phyloP scores from a whole-genome alignment of 2,329 filamentous ascomycete genomes.

The Fusarium sp. region DNA sequence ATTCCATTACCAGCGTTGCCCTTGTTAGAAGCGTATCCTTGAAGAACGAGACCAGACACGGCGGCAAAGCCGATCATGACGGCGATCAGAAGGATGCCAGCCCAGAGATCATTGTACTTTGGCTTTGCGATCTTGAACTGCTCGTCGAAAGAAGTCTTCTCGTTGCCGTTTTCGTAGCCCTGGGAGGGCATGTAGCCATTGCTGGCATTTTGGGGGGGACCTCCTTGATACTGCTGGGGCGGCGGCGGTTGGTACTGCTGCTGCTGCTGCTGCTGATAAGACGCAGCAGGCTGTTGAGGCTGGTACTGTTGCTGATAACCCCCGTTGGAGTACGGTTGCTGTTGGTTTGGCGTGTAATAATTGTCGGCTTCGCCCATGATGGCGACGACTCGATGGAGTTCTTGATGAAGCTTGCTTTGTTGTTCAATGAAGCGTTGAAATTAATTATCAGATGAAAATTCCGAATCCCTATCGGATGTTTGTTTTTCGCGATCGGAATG shows the following conservation, averaged over 20 bases:
- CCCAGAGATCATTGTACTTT: constrained; percentile 95
- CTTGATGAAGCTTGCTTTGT: background rate
- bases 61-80: constrained; percentile 80
- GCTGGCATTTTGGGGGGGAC: constrained; percentile 45
- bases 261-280: constrained; percentile 29
- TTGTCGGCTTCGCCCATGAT: constrained; percentile 55
- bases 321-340: constrained; percentile 42
- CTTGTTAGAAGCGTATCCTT: constrained; percentile 77
- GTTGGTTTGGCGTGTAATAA: constrained; percentile 50
- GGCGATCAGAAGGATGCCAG: constrained; percentile 80
- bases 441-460: background rate
- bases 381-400: constrained; percentile 20
- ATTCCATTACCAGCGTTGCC: constrained; percentile 78
- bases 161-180: constrained; percentile 52
- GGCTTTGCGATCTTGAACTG: constrained; percentile 84
- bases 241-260: constrained; percentile 46
- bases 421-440: no score
- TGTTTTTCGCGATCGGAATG: constrained; percentile 13
- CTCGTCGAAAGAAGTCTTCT: constrained; percentile 77
- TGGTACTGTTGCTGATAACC: constrained; percentile 48
- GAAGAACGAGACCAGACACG: constrained; percentile 80
- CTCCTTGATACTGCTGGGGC: constrained; percentile 49
- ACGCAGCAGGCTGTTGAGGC: constrained; percentile 40
- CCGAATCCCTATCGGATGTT: background rate
- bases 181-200: constrained; percentile 54